A percentile compares a stretch with the other conserved stretches of the same genome.
Conservation (phyloP, 306 rosid genomes). For the Inga leiocalycina region DNA sequence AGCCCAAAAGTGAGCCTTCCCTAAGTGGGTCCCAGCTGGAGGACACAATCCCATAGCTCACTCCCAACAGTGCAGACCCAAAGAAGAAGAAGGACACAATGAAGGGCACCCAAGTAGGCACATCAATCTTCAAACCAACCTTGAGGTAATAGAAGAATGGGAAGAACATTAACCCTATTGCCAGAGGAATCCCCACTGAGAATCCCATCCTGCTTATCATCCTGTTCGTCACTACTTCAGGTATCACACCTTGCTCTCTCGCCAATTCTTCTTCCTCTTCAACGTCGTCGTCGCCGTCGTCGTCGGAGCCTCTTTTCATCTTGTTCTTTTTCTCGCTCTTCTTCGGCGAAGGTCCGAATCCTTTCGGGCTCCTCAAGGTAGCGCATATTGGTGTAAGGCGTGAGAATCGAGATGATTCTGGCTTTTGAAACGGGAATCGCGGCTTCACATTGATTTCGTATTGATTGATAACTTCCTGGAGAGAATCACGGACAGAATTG, state of each 20-base stretch:
- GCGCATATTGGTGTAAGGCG: conserved; percentile 44
- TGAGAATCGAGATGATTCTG: conserved; percentile 33
- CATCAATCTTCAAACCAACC: conserved; percentile 80
- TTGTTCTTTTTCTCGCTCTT: conserved; percentile 51
- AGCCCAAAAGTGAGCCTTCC: conserved; percentile 69
- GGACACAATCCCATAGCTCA: conserved; percentile 96
- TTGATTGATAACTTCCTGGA: conserved; percentile 41
- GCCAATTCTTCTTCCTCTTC: conserved; percentile 47
- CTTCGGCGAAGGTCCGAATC: conserved; percentile 72
- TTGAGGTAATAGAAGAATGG: conserved; percentile 84
- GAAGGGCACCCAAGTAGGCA: conserved; percentile 95
- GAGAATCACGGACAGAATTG: conserved; percentile 16
- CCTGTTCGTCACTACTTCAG: conserved; percentile 89
- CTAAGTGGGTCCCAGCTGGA: conserved; percentile 78
- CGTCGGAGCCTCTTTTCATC: conserved; percentile 20
- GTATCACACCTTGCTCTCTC: conserved; percentile 65
- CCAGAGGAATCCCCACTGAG: conserved; percentile 76
- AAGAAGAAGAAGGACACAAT: conserved; percentile 83
- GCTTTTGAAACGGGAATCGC: conserved; percentile 36
- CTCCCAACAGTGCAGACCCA: conserved; percentile 88
- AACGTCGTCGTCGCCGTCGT: conserved; percentile 1
- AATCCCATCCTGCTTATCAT: conserved; percentile 83
- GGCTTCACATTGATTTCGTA: conserved; percentile 30
- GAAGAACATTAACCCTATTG: conserved; percentile 76
- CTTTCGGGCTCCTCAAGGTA: conserved; percentile 63